These are phyloP conservation scores for Lentinus tigrinus DNA, from an alignment of 768 basidiomycete species.

Conservation along the genomic window DNA sequence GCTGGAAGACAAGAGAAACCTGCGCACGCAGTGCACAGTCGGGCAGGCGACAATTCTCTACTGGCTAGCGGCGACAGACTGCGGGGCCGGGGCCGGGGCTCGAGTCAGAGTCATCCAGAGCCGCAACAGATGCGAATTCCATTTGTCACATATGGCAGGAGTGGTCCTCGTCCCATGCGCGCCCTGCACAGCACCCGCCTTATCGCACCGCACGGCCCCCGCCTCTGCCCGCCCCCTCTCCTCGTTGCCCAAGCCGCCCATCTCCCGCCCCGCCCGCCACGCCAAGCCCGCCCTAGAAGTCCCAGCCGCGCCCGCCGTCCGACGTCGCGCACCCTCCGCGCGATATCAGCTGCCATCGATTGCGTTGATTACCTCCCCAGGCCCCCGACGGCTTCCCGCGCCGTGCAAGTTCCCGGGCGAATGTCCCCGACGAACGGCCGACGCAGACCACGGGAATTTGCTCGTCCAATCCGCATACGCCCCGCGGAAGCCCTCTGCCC, in stretches of 20 bases:
- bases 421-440: slow-evolving; percentile 5
- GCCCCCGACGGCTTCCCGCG: neutral
- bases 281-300: slow-evolving; percentile 3
- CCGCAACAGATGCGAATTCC: neutral
- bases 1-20: neutral
- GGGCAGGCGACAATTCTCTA: neutral
- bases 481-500: neutral
- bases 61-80: neutral
- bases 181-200: neutral
- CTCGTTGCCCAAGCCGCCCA: slow-evolving; percentile 1
- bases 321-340: slow-evolving; percentile 1
- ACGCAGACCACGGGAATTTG: slow-evolving; percentile 1
- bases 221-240: neutral
- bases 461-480: neutral
- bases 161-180: neutral
- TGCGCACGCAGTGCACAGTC: neutral
- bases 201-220: neutral
- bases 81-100: slow-evolving; percentile 7
- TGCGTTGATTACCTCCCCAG: neutral
- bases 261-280: neutral
- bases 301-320: no score
- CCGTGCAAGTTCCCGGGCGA: neutral
- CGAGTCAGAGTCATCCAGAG: slow-evolving; percentile 6
- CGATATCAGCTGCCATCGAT: slow-evolving; percentile 11
- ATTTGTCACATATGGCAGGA: neutral